Conservation (phyloP, 345 rosid genomes). For the Salix suchowensis region DNA sequence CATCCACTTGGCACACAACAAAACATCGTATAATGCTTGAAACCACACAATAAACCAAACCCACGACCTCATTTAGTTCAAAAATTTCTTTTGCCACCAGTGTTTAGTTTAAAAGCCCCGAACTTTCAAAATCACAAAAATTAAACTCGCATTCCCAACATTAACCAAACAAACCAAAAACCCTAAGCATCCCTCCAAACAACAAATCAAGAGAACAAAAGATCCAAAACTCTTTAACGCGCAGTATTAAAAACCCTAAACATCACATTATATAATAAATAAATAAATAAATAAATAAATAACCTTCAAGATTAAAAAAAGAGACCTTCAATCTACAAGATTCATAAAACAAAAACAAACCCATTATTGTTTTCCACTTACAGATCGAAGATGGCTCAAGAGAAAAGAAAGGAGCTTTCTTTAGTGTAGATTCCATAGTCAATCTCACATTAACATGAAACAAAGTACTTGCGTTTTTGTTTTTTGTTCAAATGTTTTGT, state of each 20-base stretch:
- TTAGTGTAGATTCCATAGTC: constrained; percentile 23
- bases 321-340: neutral
- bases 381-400: constrained; percentile 35
- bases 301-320: neutral
- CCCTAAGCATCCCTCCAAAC: constrained; percentile 11
- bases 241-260: neutral
- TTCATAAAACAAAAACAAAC: neutral
- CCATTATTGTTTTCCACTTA: constrained; percentile 13
- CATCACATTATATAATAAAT: neutral
- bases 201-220: constrained; percentile 12
- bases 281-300: too few species aligned
- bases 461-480: neutral
- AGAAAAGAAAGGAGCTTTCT: constrained; percentile 3
- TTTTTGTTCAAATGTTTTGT: neutral
- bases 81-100: neutral
- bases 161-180: constrained; percentile 13
- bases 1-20: neutral
- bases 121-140: neutral
- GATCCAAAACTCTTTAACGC: constrained; percentile 13
- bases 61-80: neutral
- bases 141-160: neutral
- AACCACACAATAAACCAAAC: neutral
- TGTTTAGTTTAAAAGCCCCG: neutral
- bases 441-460: neutral
- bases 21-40: neutral